Base-by-base conservation (phyloP, 495 filamentous ascomycete species). In the Aspergillus avenaceus region DNA sequence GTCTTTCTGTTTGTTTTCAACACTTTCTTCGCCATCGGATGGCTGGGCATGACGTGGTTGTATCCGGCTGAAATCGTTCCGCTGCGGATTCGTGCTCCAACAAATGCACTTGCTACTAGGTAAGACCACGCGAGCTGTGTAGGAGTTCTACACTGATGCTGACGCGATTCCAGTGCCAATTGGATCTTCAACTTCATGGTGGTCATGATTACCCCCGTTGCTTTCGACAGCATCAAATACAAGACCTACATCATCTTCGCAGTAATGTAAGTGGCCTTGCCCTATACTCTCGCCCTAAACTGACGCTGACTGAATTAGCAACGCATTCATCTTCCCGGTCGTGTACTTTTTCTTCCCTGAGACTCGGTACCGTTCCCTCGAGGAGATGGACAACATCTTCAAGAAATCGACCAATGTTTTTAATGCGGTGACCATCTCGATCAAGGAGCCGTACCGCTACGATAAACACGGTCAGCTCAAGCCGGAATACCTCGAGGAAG, bases 181-280 rank as follows among this genome's bases (percentile, higher is more conserved):
- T 73, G 65, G 62, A 73, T 66, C 28, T 74, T 77, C 63, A 74
- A 77, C 52, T 76, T 81, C 67, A 64, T 78, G 66, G 80, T 86
- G 11, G 83, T 85, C 46, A 85, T 90, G 79, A 81, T 88, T 48
- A 86, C 85, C 0, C 86, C 87, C 0, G 72, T 87, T 0, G 73
- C 82, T 0, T 90, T 89, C 62, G 63, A 80, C 45, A 79, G 68
- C 37, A 89, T 89, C 56, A 64, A 66, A n/a, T 89, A 85, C 60
- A 69, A 79, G 64, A 89, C 85, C 3, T 91, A 90, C 61, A 82
- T 88, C 59, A 87, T 89, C 60, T 90, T 90, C 58, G 87, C 87
- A 12, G 83, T 83, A 49, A 86, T 86, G 74, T 76, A 66, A 63
- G 74, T 8, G 18, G 14, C 14, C 26, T 23, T 19, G 1, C 38